Evolutionary conservation across 2,329 filamentous ascomycete genomes (phyloP).

Genomic region (Sphaerulina vaccinii): DNA sequence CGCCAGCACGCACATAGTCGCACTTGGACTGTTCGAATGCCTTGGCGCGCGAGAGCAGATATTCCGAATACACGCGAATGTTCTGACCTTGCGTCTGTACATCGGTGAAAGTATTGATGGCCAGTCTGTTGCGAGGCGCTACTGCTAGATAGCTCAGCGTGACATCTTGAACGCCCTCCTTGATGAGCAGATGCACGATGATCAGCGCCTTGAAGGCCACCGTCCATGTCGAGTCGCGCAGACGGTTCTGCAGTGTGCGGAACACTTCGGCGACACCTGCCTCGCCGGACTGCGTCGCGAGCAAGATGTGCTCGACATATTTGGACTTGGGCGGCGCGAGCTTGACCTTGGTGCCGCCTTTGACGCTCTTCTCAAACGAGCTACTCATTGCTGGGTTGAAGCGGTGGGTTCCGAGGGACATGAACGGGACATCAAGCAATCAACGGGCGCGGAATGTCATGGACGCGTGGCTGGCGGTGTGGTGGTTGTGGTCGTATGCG

Average conservation of each 20-base stretch:
- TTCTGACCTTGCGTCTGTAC: conserved; percentile 94
- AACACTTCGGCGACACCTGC: conserved; percentile 95
- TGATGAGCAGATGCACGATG: conserved; percentile 94
- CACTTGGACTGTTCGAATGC: conserved; percentile 81
- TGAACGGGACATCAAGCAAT: conserved; percentile 1
- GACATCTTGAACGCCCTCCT: conserved; percentile 86
- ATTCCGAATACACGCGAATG: conserved; percentile 86
- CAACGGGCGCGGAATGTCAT: background rate
- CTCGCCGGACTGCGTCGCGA: conserved; percentile 92
- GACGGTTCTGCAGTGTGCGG: conserved; percentile 78
- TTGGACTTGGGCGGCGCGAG: conserved; percentile 91
- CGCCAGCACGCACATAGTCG: conserved; percentile 84
- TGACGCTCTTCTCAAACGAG: conserved; percentile 98
- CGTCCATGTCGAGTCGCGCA: conserved; percentile 98
- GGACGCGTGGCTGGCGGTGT: conserved; percentile 9
- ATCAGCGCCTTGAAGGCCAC: conserved; percentile 98
- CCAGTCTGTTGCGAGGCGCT: conserved; percentile 72
- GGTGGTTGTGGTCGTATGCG: too few relatives aligned
- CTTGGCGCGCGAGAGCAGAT: conserved; percentile 77
- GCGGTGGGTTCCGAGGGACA: conserved; percentile 20
- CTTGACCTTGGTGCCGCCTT: conserved; percentile 98
- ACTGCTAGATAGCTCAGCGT: conserved; percentile 82
- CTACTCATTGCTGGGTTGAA: conserved; percentile 61
- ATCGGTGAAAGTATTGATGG: conserved; percentile 88
- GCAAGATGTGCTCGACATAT: conserved; percentile 96